phyloP scores from a whole-genome alignment of 169 alveolate genomes.

The Babesia bovis region DNA sequence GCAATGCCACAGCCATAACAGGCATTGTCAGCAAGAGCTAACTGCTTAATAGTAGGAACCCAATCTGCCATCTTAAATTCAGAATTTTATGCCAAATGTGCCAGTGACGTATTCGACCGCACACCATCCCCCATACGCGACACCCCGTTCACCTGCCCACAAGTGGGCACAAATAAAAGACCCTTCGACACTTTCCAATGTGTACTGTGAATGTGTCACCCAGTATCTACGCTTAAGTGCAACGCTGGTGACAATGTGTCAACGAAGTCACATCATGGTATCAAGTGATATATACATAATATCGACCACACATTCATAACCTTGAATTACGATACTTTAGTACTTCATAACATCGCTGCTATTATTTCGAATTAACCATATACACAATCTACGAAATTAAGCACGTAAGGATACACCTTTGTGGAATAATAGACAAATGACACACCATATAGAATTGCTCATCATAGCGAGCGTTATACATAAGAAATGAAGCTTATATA shows the following conservation, averaged over 20 bases:
- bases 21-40: conserved; percentile 60
- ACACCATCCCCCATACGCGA: conserved; percentile 44
- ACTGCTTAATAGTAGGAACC: conserved; percentile 62
- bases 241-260: background rate
- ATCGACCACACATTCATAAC: no score
- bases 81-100: background rate
- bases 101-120: background rate
- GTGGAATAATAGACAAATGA: no score
- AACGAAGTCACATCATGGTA: background rate
- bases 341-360: no score
- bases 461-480: no score
- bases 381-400: no score
- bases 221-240: background rate
- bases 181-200: background rate
- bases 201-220: background rate
- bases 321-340: no score
- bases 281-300: background rate
- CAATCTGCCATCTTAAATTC: conserved; percentile 58
- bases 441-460: no score
- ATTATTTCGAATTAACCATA: no score
- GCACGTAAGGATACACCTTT: no score
- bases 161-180: background rate
- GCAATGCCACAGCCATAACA: conserved; percentile 70
- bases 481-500: no score
- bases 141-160: conserved; percentile 23